Percentiles rank a stretch among this genome's conserved stretches.
Conservation (phyloP, 345 rosid genomes). For the Excoecaria cochinchinensis region DNA sequence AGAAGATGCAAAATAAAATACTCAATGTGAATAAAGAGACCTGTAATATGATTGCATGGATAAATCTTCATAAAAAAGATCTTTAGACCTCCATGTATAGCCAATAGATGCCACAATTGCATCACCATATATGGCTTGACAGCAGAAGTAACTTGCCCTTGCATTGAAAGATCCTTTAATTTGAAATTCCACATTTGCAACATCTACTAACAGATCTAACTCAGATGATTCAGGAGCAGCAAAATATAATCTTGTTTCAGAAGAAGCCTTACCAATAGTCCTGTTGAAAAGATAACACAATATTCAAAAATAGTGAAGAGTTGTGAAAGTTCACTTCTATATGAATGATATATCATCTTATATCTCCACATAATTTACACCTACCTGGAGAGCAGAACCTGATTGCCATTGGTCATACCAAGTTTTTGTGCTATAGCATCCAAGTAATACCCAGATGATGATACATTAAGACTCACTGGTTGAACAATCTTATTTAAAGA, state of each 20-base stretch:
- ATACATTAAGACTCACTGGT: slow-evolving; percentile 42
- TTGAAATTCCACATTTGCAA: slow-evolving; percentile 22
- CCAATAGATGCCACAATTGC: slow-evolving; percentile 91
- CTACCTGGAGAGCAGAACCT: slow-evolving; percentile 75
- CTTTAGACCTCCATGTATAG: slow-evolving; percentile 67
- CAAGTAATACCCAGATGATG: slow-evolving; percentile 55
- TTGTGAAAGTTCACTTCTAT: slow-evolving; percentile 6
- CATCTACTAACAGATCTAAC: slow-evolving; percentile 39
- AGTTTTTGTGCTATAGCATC: slow-evolving; percentile 68
- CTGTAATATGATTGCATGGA: slow-evolving; percentile 71
- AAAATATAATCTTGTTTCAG: slow-evolving; percentile 76
- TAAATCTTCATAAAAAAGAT: slow-evolving; percentile 64
- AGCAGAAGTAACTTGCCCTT: slow-evolving; percentile 73
- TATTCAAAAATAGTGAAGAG: slow-evolving; percentile 15
- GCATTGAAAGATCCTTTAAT: slow-evolving; percentile 50
- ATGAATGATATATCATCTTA: slow-evolving; percentile 1
- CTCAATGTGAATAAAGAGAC: slow-evolving; percentile 32
- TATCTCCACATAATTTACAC: slow-evolving; percentile 9
- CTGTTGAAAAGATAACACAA: slow-evolving; percentile 43
- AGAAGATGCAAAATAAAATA: not conserved
- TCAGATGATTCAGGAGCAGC: slow-evolving; percentile 44
- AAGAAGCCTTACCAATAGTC: slow-evolving; percentile 76
- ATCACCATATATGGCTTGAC: slow-evolving; percentile 70
- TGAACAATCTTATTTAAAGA: slow-evolving; percentile 42
- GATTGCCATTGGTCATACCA: slow-evolving; percentile 57